phyloP scores from a whole-genome alignment of 495 filamentous ascomycete species.

The Annulohypoxylon moriforme region DNA sequence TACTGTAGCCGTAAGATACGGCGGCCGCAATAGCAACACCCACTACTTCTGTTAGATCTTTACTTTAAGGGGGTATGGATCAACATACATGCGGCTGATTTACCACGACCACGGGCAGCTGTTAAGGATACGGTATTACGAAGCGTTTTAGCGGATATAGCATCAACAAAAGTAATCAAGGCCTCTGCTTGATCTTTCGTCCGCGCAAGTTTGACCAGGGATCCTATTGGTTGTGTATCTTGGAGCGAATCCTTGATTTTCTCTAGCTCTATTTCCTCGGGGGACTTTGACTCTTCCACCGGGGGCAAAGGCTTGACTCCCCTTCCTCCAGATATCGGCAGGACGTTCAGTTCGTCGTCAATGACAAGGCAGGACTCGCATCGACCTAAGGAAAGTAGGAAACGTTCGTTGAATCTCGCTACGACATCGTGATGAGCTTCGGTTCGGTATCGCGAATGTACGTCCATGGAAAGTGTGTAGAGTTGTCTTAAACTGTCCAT shows the following conservation, averaged over 20 bases:
- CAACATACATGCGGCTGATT: conserved; percentile 77
- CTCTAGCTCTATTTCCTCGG: conserved; percentile 80
- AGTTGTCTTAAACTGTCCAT: conserved; percentile 98
- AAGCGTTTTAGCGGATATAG: conserved; percentile 95
- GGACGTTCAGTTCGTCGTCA: conserved; percentile 96
- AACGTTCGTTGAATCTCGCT: conserved; percentile 97
- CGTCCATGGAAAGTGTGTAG: conserved; percentile 97
- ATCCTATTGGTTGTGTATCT: conserved; percentile 86
- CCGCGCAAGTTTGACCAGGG: conserved; percentile 82
- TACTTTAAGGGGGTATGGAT: background rate
- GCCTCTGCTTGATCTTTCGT: conserved; percentile 97
- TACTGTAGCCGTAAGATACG: conserved; percentile 95
- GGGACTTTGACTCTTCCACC: conserved; percentile 72
- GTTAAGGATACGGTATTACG: conserved; percentile 93
- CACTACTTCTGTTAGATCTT: conserved; percentile 33
- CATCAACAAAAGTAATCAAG: conserved; percentile 92
- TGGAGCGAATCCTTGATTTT: conserved; percentile 86
- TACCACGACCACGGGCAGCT: conserved; percentile 94
- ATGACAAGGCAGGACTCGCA: conserved; percentile 96
- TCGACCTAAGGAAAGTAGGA: conserved; percentile 92
- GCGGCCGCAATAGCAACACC: conserved; percentile 95
- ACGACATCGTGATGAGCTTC: conserved; percentile 96
- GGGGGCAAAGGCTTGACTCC: conserved; percentile 86
- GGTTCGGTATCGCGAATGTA: conserved; percentile 95
- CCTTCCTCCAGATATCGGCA: conserved; percentile 97